Evolutionary conservation across 2,329 filamentous ascomycete genomes (phyloP), one percentile per base, ranked within the genome.

Genomic region (Ciborinia camelliae): DNA sequence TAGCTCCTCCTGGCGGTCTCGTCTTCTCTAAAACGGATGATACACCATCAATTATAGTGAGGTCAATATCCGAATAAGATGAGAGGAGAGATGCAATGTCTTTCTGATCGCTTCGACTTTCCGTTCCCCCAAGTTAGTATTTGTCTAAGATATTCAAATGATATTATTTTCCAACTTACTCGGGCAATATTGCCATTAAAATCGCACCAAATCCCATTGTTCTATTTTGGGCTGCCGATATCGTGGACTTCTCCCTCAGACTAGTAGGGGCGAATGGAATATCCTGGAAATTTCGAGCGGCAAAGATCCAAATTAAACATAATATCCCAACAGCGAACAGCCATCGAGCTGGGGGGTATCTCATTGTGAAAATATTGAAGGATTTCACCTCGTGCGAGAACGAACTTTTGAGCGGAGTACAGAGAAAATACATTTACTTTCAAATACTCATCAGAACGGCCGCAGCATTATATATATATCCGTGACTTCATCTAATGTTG

Each of bases 381-480:
- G 20, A 15, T 37, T 37, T 14, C 30, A 35, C 12, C 18, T 23
- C 30, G 41, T 28, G 23, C 4, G 53, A 28, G 10, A 41, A 43
- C 8, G 12, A 18, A 41, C 1, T 15, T 39, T 55, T 55, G 32
- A 51, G 23, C 28, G 18, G 18, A 3, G 10, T 51, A n/a, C 18
- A 2, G 18, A 20, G 28, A 15, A 51, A 20, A 12, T 47, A 48
- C 26, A 65, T 76, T 60, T 78, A 96, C 93, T 93, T 98, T 77
- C 98, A 95, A 70, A 98, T 97, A 75, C 93, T 97, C 48, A 94
- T 98, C 77, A 98, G 79, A 68, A 98, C 92, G 28, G 95, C 94
- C 12, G 95, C 95, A 45, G 98, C 95, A 78, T 98, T 95, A 77
- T 99, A 98, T 9, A 95, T 98, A 20, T 95, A 95, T n/a, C n/a